Conservation (phyloP, 352 stramenopile species). For the Globisporangium nodosum region DNA sequence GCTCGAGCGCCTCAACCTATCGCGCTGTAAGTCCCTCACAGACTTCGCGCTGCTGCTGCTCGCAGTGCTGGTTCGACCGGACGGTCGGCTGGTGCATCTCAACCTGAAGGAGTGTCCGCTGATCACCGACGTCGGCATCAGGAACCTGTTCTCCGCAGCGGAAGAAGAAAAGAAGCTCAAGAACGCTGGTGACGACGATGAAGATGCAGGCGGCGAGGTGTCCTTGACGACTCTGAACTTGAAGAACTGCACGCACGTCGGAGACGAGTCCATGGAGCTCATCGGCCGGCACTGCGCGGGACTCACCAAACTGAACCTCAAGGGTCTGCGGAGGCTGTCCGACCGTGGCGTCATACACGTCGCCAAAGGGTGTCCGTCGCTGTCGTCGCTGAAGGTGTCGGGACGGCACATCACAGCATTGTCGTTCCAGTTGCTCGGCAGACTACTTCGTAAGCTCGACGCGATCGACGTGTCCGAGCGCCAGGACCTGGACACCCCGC, state of each 20-base stretch:
- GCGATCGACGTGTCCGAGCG: slow-evolving; percentile 43
- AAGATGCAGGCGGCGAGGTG: slow-evolving; percentile 2
- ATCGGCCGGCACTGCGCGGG: slow-evolving; percentile 28
- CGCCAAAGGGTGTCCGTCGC: slow-evolving; percentile 36
- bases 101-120: slow-evolving; percentile 40
- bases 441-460: slow-evolving; percentile 38
- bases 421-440: slow-evolving; percentile 47
- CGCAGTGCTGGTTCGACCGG: slow-evolving; percentile 21
- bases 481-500: slow-evolving; percentile 37
- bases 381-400: slow-evolving; percentile 43
- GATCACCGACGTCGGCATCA: slow-evolving; percentile 41
- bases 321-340: slow-evolving; percentile 50
- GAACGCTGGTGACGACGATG: slow-evolving; percentile 20
- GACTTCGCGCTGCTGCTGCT: slow-evolving; percentile 60
- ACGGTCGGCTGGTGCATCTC: slow-evolving; percentile 23
- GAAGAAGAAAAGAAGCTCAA: slow-evolving; percentile 6
- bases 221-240: slow-evolving; percentile 38
- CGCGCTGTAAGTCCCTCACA: slow-evolving; percentile 38
- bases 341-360: slow-evolving; percentile 41
- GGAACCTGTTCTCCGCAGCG: slow-evolving; percentile 37
- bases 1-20: slow-evolving; percentile 40
- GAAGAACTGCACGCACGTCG: slow-evolving; percentile 42
- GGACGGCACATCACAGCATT: slow-evolving; percentile 38
- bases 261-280: slow-evolving; percentile 31
- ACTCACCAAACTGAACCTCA: slow-evolving; percentile 44